These are phyloP conservation scores for Mangifera indica DNA, from an alignment of 345 rosid genomes.

Conservation along the genomic window DNA sequence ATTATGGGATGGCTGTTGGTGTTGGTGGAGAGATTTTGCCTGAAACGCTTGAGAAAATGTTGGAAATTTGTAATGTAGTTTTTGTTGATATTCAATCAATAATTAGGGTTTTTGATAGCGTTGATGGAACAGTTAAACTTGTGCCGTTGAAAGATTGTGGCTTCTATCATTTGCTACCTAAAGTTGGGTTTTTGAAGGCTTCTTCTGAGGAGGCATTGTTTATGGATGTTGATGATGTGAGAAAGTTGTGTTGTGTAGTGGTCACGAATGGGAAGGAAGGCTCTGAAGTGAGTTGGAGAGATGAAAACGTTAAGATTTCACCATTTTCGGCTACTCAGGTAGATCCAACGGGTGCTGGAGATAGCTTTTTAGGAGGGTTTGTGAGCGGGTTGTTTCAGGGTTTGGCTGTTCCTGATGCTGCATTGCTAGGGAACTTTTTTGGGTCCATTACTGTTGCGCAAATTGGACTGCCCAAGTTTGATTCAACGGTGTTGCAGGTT, in stretches of 20 bases:
- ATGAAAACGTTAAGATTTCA: slow-evolving; percentile 44
- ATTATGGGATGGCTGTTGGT: slow-evolving; percentile 91
- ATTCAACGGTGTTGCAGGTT: slow-evolving; percentile 67
- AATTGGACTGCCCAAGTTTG: slow-evolving; percentile 79
- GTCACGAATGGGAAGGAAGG: slow-evolving; percentile 91
- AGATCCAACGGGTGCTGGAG: slow-evolving; percentile 99
- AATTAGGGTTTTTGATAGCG: slow-evolving; percentile 61
- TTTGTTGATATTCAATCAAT: slow-evolving; percentile 82
- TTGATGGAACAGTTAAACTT: slow-evolving; percentile 67
- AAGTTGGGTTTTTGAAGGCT: slow-evolving; percentile 75
- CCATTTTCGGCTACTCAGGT: slow-evolving; percentile 74
- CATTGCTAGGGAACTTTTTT: slow-evolving; percentile 81
- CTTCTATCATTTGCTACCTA: slow-evolving; percentile 54
- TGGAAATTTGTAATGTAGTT: slow-evolving; percentile 64
- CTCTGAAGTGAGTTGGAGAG: slow-evolving; percentile 55
- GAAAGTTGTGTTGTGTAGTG: slow-evolving; percentile 73
- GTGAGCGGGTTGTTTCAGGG: slow-evolving; percentile 77
- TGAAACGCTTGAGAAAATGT: slow-evolving; percentile 80
- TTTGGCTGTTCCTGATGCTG: slow-evolving; percentile 84
- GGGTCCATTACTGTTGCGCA: slow-evolving; percentile 92
- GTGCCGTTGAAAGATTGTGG: slow-evolving; percentile 60
- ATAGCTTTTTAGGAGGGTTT: slow-evolving; percentile 83
- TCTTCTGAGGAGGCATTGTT: slow-evolving; percentile 79
- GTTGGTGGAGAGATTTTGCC: slow-evolving; percentile 92
- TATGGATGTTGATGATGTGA: slow-evolving; percentile 80